A percentile compares a stretch with the other conserved stretches of the same genome.
Conservation (phyloP, 2,329 filamentous ascomycete species). For the Colletotrichum agaves region DNA sequence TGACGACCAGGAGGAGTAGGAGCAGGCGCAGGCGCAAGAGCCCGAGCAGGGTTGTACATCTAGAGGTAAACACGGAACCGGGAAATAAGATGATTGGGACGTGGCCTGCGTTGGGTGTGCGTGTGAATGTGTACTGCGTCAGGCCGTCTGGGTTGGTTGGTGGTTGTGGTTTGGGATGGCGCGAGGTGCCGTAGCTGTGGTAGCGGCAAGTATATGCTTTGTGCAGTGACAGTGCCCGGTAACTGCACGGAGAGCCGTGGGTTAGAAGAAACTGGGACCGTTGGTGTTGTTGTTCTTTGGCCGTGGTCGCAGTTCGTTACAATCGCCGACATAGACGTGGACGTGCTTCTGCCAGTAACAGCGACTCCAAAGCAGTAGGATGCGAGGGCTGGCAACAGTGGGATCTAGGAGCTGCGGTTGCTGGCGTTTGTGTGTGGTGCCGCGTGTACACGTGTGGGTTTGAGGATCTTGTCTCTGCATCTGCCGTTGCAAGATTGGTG, state of each 20-base stretch:
- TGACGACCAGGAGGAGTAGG: not conserved
- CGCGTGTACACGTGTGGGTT: not conserved
- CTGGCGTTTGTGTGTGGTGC: not conserved
- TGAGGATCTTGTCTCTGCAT: slow-evolving; percentile 20
- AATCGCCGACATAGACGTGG: not conserved
- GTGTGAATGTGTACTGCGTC: not conserved
- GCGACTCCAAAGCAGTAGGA: not conserved
- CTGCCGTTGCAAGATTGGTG: slow-evolving; percentile 31
- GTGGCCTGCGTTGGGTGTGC: not conserved
- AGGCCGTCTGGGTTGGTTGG: not conserved
- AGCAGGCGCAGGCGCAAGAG: not conserved
- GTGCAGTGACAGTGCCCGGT: not conserved
- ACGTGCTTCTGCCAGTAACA: not conserved
- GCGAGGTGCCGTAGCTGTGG: slow-evolving; percentile 15
- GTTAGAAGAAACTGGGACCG: no score
- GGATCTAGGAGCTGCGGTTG: slow-evolving; percentile 2
- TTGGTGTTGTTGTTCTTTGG: not conserved
- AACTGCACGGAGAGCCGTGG: no score
- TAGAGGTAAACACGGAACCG: slow-evolving; percentile 20
- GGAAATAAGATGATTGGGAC: slow-evolving; percentile 9
- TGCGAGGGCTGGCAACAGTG: not conserved
- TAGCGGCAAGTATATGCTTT: not conserved
- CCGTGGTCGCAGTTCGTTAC: not conserved
- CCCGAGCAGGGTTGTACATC: slow-evolving; percentile 12
- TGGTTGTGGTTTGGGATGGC: slow-evolving; percentile 5